Evolutionary conservation across 345 rosid genomes (phyloP).

Genomic region (Salix caprea): DNA sequence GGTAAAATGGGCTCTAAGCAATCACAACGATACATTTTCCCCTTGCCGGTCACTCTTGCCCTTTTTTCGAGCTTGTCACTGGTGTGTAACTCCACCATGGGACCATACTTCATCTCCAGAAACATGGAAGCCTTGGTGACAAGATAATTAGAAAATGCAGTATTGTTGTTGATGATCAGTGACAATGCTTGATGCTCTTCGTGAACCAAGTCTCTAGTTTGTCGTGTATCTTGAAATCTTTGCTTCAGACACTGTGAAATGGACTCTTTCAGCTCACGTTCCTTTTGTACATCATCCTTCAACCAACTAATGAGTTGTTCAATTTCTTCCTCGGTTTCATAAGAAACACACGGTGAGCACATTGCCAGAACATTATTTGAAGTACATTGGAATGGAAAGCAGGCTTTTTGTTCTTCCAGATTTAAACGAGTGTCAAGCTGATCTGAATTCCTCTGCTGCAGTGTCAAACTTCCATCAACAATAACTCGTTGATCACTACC

Average conservation of each 20-base stretch:
- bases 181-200: slow-evolving; percentile 28
- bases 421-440: slow-evolving; percentile 18
- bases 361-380: slow-evolving; percentile 33
- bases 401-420: slow-evolving; percentile 50
- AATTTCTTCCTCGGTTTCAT: slow-evolving; percentile 72
- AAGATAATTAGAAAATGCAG: slow-evolving; percentile 30
- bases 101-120: slow-evolving; percentile 73
- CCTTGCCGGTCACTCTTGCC: slow-evolving; percentile 40
- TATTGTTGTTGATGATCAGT: slow-evolving; percentile 20
- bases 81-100: slow-evolving; percentile 39
- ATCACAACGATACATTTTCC: slow-evolving; percentile 62
- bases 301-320: slow-evolving; percentile 69
- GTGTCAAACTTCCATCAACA: slow-evolving; percentile 67
- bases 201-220: slow-evolving; percentile 26
- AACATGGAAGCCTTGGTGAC: slow-evolving; percentile 62
- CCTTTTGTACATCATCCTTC: slow-evolving; percentile 52
- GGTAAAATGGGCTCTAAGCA: slow-evolving; percentile 86
- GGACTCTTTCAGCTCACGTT: slow-evolving; percentile 72
- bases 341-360: slow-evolving; percentile 52
- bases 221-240: slow-evolving; percentile 46
- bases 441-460: slow-evolving; percentile 33
- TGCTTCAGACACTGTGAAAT: slow-evolving; percentile 55
- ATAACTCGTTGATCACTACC: slow-evolving; percentile 48
- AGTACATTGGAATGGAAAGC: slow-evolving; percentile 46
- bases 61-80: slow-evolving; percentile 47